Base-by-base conservation (phyloP, 78 protist genomes). In the Goniomonas avonlea region DNA sequence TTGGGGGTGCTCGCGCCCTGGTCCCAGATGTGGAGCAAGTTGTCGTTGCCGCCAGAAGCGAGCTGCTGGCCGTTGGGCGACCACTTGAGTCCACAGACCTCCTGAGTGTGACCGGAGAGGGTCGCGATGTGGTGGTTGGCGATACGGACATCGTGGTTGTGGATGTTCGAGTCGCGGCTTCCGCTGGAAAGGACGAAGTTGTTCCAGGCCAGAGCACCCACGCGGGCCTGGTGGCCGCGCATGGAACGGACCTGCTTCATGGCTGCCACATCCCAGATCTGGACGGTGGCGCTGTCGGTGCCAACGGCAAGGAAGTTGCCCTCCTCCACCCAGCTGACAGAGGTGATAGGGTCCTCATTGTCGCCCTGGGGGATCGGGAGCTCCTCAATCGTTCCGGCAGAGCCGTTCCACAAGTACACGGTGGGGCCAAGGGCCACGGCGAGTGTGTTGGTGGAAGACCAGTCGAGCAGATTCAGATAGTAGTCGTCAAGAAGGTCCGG, bases 31-130 rank as follows among this genome's bases (percentile, higher is more conserved):
- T 87, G 83, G 73, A 96, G 85, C 18, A 92, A 34, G 88, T 96
- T 98, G 91, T 98, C 99, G 85, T 96, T 98, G 74, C 98, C 98
- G 21, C 99, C 99, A 4, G 93, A 83, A 53, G 99, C 99, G 2
- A 98, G 90, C 84, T 82, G 93, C 1, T 29, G 21, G 60, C 98
- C 99, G 78, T 92, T 90, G 9, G 89, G 90, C 2, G 94, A 86
- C 99, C 99, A 98, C 85, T 88, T 48, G 63, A 98, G 89, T 18
- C 98, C 98, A 82, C 99, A 97, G 34, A 97, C 94, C 75, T 92
- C 99, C 43, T 94, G 97, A 8, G 35, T 17, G 78, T 96, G 99
- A 0, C 95, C 97, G 0, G 25, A 8, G 9, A 91, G 37, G n/a
- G 29, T 29, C 3, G 82, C 69, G 40, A 82, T 41, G 69, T 41